Conservation (phyloP, 345 rosid genomes). For the Laguncularia racemosa region DNA sequence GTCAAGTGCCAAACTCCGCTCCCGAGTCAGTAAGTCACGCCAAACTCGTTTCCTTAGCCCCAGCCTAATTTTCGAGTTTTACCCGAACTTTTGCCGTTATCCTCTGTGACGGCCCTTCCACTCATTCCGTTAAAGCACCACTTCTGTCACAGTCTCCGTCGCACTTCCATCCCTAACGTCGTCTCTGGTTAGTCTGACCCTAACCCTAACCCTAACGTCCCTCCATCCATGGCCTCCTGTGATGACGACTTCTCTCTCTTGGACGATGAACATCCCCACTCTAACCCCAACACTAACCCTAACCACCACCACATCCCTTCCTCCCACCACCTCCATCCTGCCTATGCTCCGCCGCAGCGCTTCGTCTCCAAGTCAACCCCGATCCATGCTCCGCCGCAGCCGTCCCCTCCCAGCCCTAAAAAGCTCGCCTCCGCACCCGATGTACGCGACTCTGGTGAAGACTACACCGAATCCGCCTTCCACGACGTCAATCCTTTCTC, state of each 20-base stretch:
- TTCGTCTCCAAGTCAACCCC: slow-evolving; percentile 19
- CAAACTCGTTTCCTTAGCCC: too few relatives aligned
- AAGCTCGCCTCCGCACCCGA: slow-evolving; percentile 17
- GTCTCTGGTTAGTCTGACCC: slow-evolving; percentile 34
- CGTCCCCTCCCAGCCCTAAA: slow-evolving; percentile 14
- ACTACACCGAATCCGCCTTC: slow-evolving; percentile 40
- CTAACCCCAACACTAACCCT: slow-evolving; percentile 16
- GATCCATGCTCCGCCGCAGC: slow-evolving; percentile 30
- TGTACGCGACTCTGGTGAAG: slow-evolving; percentile 36
- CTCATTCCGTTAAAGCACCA: slow-evolving; percentile 39
- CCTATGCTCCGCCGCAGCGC: slow-evolving; percentile 41
- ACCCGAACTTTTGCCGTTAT: not conserved
- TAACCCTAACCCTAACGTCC: slow-evolving; percentile 43
- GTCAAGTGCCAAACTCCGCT: too few relatives aligned
- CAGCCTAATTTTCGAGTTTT: too few relatives aligned
- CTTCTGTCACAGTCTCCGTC: slow-evolving; percentile 13
- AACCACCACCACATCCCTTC: slow-evolving; percentile 21
- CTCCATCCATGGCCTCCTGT: slow-evolving; percentile 64
- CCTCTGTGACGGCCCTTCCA: slow-evolving; percentile 44
- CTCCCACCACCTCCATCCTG: slow-evolving; percentile 19
- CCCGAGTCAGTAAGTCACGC: too few relatives aligned
- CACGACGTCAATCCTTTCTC: slow-evolving; percentile 41
- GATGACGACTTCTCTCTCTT: slow-evolving; percentile 82
- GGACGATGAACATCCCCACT: slow-evolving; percentile 52
- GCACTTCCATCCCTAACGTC: slow-evolving; percentile 44